Base-by-base conservation (phyloP, 2,329 filamentous ascomycete species). In the Trichoderma asperellum region DNA sequence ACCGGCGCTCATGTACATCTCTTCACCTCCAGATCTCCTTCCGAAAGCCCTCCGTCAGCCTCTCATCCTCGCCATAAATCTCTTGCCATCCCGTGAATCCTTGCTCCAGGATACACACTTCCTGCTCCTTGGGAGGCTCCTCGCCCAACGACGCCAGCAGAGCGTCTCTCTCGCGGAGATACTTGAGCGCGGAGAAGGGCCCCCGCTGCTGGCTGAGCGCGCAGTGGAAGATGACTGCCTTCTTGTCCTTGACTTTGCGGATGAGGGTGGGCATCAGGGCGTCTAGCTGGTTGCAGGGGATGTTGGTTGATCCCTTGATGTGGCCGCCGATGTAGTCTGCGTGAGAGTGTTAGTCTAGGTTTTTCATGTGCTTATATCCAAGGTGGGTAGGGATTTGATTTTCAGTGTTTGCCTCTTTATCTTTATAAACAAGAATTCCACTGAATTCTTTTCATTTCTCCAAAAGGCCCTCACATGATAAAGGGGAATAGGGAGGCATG, bases 51-150 rank as follows among this genome's bases (percentile, higher is more conserved):
- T 97, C 93, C 0, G 96, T 98, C 78, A 99, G 81, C 72, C 88
- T 82, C 77, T 90, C 84, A 81, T 98, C 94, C 64, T 87, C 83
- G 0, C 94, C 95, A 80, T 90, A 92, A 73, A 86, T 83, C 81
- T 96, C 90, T 85, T 97, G 94, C 96, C 96, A 99, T 69, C 90
- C 88, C 16, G 89, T 87, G 77, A 98, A 99, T 0, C 96, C 96
- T 0, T 89, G 86, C 62, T 96, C 92, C 3, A 98, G 83, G 7
- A 98, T 89, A 78, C 87, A 91, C 5, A 98, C 91, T 75, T 89
- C 88, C 82, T 97, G 95, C 43, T 80, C 73, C 56, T 73, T 74
- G 27, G 74, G 72, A 74, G 62, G 73, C 73, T 11, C 71, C 75
- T 81, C 75, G 10, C 75, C 76, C 67, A 78, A 72, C 21, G 69